Evolutionary conservation across 2,329 filamentous ascomycete genomes (phyloP).

Genomic region (Graphilbum ipis-grandicollis): DNA sequence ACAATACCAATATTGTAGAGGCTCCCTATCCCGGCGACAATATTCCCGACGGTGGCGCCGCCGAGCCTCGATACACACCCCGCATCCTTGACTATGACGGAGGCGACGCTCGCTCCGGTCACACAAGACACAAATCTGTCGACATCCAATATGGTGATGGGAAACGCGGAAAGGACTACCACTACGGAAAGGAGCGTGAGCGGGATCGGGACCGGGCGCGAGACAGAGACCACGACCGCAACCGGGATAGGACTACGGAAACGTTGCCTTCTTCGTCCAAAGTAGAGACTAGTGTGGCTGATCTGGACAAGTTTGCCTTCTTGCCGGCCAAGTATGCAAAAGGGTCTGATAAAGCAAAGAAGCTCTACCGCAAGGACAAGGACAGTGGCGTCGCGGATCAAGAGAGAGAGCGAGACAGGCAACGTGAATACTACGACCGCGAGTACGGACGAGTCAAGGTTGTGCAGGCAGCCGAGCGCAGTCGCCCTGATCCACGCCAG

Average conservation of each 20-base stretch:
- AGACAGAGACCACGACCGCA: slow-evolving; percentile 12
- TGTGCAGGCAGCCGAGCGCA: background rate
- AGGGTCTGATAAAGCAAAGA: slow-evolving; percentile 8
- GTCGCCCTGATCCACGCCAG: background rate
- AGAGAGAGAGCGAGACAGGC: slow-evolving; percentile 8
- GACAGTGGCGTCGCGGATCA: background rate
- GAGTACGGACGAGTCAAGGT: slow-evolving; percentile 10
- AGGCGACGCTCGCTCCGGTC: slow-evolving; percentile 17
- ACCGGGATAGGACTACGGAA: slow-evolving; percentile 4
- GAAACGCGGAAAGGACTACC: slow-evolving; percentile 12
- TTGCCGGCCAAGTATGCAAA: slow-evolving; percentile 30
- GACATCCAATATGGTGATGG: slow-evolving; percentile 12
- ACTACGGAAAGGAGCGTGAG: slow-evolving; percentile 11
- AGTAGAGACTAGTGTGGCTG: slow-evolving; percentile 12
- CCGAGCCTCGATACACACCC: slow-evolving; percentile 15
- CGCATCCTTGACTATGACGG: slow-evolving; percentile 16
- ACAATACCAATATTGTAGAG: slow-evolving; percentile 16
- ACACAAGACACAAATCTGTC: slow-evolving; percentile 18
- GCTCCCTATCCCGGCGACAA: slow-evolving; percentile 26
- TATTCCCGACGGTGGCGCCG: slow-evolving; percentile 14
- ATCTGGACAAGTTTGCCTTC: slow-evolving; percentile 23
- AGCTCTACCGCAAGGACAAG: background rate
- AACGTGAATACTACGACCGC: slow-evolving; percentile 7
- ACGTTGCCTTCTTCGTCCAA: too few relatives aligned
- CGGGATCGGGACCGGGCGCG: slow-evolving; percentile 12